Evolutionary conservation across 2,329 filamentous ascomycete species (phyloP).

Genomic region (Calonectria leucothoes): DNA sequence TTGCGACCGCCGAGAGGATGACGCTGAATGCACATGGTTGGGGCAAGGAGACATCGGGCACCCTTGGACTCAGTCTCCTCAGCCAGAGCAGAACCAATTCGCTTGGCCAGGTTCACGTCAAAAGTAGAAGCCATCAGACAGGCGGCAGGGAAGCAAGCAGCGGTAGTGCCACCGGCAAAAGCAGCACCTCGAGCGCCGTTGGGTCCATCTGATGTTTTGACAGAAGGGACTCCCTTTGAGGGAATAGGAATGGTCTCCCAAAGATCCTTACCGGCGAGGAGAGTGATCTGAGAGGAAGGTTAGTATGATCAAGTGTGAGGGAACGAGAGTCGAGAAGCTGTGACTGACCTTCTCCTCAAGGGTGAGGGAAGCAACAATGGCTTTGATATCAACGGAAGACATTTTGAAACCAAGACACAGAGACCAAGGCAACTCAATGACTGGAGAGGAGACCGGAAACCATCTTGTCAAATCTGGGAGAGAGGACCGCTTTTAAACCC

Average conservation of each 20-base stretch:
- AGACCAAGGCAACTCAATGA: constrained; percentile 18
- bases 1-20: constrained; percentile 43
- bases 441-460: constrained; percentile 12
- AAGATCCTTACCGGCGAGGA: constrained; percentile 41
- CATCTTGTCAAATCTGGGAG: constrained; percentile 27
- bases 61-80: constrained; percentile 69
- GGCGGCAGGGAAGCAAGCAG: constrained; percentile 44
- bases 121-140: constrained; percentile 69
- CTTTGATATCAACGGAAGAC: constrained; percentile 40
- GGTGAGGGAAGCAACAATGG: constrained; percentile 43
- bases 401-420: constrained; percentile 29
- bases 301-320: constrained; percentile 5
- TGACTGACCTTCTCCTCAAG: constrained; percentile 46
- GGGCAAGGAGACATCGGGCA: constrained; percentile 70
- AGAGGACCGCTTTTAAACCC: constrained; percentile 33
- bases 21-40: constrained; percentile 44
- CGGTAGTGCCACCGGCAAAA: constrained; percentile 37
- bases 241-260: constrained; percentile 41
- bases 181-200: constrained; percentile 42
- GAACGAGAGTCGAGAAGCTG: neutral
- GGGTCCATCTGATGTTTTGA: constrained; percentile 41
- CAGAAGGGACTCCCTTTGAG: constrained; percentile 38
- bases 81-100: constrained; percentile 69
- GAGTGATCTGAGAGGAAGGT: constrained; percentile 31
- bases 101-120: constrained; percentile 66